These are phyloP conservation scores for Fagopyrum tataricum DNA, from an alignment of 148 eudicot genomes.

Conservation along the genomic window DNA sequence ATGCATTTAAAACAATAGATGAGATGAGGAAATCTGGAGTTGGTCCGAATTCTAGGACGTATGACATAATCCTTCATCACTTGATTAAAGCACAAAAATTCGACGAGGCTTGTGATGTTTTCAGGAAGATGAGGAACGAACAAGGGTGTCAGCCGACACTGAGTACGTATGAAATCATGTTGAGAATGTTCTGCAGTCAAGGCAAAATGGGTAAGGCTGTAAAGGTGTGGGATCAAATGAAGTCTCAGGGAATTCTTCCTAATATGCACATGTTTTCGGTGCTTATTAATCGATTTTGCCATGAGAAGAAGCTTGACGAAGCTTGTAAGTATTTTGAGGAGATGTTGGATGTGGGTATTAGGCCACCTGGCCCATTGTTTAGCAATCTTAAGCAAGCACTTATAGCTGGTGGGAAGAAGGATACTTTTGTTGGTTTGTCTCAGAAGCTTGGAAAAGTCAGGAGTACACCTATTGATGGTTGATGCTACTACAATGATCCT, in stretches of 20 bases:
- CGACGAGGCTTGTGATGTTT: conserved; percentile 56
- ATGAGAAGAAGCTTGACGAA: conserved; percentile 50
- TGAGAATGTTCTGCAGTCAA: conserved; percentile 76
- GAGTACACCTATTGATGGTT: conserved; percentile 30
- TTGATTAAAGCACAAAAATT: conserved; percentile 41
- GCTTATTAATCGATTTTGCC: conserved; percentile 59
- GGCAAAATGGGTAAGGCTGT: conserved; percentile 47
- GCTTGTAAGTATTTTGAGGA: conserved; percentile 61
- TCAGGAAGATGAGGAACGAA: conserved; percentile 42
- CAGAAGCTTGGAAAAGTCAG: conserved; percentile 53
- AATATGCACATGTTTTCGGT: conserved; percentile 71
- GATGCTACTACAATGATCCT: conserved; percentile 11
- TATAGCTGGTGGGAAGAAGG: conserved; percentile 58
- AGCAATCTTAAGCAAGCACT: conserved; percentile 52
- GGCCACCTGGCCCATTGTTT: conserved; percentile 71
- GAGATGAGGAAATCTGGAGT: conserved; percentile 66
- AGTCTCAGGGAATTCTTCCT: conserved; percentile 63
- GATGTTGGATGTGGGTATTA: conserved; percentile 76
- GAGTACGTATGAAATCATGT: conserved; percentile 63
- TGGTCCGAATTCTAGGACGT: conserved; percentile 74
- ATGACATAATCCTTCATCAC: conserved; percentile 76
- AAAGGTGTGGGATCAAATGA: conserved; percentile 72
- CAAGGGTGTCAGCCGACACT: conserved; percentile 50
- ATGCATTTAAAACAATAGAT: conserved; percentile 57
- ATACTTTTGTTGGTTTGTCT: conserved; percentile 32